Evolutionary conservation across 176 grass and related monocot genomes (phyloP).

Genomic region (Elaeis guineensis): DNA sequence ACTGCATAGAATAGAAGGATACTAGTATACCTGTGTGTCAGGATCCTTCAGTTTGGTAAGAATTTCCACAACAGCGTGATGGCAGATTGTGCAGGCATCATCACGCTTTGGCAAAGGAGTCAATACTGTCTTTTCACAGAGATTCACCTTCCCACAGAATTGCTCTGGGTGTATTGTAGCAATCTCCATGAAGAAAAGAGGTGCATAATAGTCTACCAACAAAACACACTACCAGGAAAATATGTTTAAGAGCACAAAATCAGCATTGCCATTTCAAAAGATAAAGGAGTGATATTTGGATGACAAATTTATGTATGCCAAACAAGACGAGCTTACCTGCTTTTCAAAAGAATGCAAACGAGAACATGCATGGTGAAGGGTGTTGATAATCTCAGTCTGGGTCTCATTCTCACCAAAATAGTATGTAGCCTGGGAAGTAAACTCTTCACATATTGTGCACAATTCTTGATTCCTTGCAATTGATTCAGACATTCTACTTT

Average conservation of each 20-base stretch:
- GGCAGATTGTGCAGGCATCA: conserved; percentile 6
- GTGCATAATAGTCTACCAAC: conserved; percentile 14
- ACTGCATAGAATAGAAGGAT: no score
- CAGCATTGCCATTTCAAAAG: no score
- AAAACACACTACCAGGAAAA: conserved; percentile 1
- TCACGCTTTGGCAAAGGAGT: not conserved
- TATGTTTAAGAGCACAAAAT: no score
- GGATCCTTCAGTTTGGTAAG: conserved; percentile 10
- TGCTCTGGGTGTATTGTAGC: conserved; percentile 2
- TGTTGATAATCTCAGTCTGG: conserved; percentile 34
- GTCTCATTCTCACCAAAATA: conserved; percentile 60
- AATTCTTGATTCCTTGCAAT: conserved; percentile 15
- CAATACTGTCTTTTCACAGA: conserved; percentile 2
- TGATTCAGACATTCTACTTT: not conserved
- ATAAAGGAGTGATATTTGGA: no score
- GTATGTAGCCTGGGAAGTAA: conserved; percentile 31
- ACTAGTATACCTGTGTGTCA: conserved; percentile 1
- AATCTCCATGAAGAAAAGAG: conserved; percentile 13
- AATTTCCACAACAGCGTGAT: conserved; percentile 6
- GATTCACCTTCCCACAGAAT: conserved; percentile 7
- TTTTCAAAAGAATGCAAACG: conserved; percentile 45
- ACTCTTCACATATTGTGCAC: conserved; percentile 51
- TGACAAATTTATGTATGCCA: no score
- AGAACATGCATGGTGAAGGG: conserved; percentile 65
- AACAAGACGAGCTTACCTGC: conserved; percentile 26